phyloP scores from a whole-genome alignment of 352 stramenopile genomes.

The Plasmopara viticola region DNA sequence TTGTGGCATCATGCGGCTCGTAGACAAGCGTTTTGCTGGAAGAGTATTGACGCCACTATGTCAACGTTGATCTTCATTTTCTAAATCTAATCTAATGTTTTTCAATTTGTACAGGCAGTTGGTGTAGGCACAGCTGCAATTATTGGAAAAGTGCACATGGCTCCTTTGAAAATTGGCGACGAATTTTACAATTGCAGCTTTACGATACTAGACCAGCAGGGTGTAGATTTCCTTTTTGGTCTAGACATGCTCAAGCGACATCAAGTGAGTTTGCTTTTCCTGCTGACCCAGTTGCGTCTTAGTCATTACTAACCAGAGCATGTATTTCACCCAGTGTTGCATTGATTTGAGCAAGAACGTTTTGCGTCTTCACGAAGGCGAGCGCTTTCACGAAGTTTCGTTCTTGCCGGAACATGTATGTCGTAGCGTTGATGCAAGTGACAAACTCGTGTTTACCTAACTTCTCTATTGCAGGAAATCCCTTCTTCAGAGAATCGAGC shows the following conservation, averaged over 20 bases:
- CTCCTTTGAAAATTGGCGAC: slow-evolving; percentile 85
- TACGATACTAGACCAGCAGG: slow-evolving; percentile 89
- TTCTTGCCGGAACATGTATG: slow-evolving; percentile 85
- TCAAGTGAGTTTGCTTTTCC: slow-evolving; percentile 38
- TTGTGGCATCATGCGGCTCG: slow-evolving; percentile 86
- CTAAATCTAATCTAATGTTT: slow-evolving; percentile 7
- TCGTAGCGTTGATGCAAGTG: not conserved
- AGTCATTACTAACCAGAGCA: not conserved
- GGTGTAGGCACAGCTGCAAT: slow-evolving; percentile 96
- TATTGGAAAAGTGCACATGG: slow-evolving; percentile 93
- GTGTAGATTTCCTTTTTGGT: slow-evolving; percentile 97
- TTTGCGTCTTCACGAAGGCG: slow-evolving; percentile 71
- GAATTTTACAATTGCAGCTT: slow-evolving; percentile 93
- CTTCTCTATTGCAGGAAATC: slow-evolving; percentile 45
- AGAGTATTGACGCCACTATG: slow-evolving; percentile 35
- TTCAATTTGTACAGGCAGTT: slow-evolving; percentile 55
- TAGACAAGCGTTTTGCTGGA: slow-evolving; percentile 86
- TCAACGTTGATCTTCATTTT: slow-evolving; percentile 14
- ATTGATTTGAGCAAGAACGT: slow-evolving; percentile 94
- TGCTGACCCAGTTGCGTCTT: not conserved
- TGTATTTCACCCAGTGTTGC: slow-evolving; percentile 61
- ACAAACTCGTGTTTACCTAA: not conserved
- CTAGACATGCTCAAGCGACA: slow-evolving; percentile 98
- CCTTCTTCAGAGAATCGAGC: slow-evolving; percentile 47
- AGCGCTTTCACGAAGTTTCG: slow-evolving; percentile 63